These are phyloP conservation scores for Zalerion maritima DNA, from an alignment of 495 filamentous ascomycete species.

Conservation along the genomic window DNA sequence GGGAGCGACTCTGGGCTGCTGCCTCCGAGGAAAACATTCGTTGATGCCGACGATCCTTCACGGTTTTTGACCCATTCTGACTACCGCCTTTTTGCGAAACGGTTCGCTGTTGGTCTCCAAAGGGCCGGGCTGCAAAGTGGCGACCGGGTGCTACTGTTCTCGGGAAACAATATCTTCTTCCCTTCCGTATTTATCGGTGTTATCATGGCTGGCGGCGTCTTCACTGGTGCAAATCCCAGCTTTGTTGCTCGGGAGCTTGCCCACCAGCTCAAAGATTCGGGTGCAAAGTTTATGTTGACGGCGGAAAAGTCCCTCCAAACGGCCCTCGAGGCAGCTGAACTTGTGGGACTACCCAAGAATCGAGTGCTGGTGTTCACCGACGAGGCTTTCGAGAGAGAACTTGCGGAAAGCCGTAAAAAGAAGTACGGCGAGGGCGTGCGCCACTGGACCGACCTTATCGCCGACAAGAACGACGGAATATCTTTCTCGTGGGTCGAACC, in stretches of 20 bases:
- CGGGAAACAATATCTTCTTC: slow-evolving; percentile 59
- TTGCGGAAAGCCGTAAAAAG: slow-evolving; percentile 14
- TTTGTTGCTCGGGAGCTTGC: slow-evolving; percentile 57
- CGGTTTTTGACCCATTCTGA: slow-evolving; percentile 24
- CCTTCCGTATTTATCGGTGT: slow-evolving; percentile 57
- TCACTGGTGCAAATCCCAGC: slow-evolving; percentile 67
- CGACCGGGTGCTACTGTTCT: slow-evolving; percentile 61
- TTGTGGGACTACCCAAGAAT: slow-evolving; percentile 43
- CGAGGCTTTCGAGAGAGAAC: slow-evolving; percentile 26
- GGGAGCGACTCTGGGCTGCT: slow-evolving; percentile 16
- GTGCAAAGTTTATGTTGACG: slow-evolving; percentile 48
- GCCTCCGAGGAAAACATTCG: slow-evolving; percentile 21
- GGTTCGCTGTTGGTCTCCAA: slow-evolving; percentile 55
- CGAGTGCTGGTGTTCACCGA: slow-evolving; percentile 35
- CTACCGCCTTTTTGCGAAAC: slow-evolving; percentile 56
- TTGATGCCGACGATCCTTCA: slow-evolving; percentile 41
- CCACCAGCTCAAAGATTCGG: slow-evolving; percentile 60
- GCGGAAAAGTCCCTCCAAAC: slow-evolving; percentile 39
- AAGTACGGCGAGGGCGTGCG: slow-evolving; percentile 7
- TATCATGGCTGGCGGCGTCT: slow-evolving; percentile 65
- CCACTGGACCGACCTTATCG: slow-evolving; percentile 29
- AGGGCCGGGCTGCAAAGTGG: slow-evolving; percentile 49
- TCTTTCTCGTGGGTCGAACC: slow-evolving; percentile 30
- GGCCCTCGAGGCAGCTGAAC: slow-evolving; percentile 51
- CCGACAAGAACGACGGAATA: slow-evolving; percentile 24